A percentile compares a stretch with the other conserved stretches of the same genome.
These are phyloP conservation scores for Pseudogymnoascus pannorum DNA, from an alignment of 2,329 filamentous ascomycete genomes.

Conservation along the genomic window DNA sequence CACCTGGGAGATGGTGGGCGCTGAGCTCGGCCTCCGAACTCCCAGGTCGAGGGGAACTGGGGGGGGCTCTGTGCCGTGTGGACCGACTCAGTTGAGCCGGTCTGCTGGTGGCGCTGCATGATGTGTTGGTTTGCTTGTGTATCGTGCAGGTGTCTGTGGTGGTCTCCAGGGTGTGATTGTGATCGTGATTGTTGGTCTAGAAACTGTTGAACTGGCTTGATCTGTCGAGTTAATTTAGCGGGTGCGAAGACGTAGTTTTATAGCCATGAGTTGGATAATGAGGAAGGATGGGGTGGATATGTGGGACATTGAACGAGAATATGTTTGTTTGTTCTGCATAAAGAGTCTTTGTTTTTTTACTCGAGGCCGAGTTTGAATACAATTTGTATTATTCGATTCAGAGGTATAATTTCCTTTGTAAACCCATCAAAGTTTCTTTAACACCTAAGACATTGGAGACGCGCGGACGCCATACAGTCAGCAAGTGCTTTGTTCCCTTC, in stretches of 20 bases:
- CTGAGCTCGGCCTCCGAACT: not conserved
- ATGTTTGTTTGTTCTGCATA: not conserved
- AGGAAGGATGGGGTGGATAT: not conserved
- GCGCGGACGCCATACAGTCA: not conserved
- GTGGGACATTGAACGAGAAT: not conserved
- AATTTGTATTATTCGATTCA: not conserved
- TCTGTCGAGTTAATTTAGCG: not conserved
- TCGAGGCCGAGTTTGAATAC: not conserved
- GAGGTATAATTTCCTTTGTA: not conserved
- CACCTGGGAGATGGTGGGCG: too few relatives aligned
- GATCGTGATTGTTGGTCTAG: not conserved
- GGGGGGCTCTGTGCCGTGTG: not conserved
- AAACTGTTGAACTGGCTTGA: not conserved
- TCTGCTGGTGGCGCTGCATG: not conserved
- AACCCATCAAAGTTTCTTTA: not conserved
- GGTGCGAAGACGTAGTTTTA: not conserved
- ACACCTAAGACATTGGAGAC: not conserved
- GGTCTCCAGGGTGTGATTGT: not conserved
- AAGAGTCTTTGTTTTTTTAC: not conserved
- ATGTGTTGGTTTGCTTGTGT: not conserved
- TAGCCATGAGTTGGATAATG: not conserved
- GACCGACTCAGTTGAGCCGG: not conserved
- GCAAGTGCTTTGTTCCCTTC: not conserved
- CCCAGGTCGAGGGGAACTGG: not conserved
- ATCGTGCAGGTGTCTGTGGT: not conserved